phyloP scores from a whole-genome alignment of 306 rosid genomes.

The Luffa aegyptiaca region DNA sequence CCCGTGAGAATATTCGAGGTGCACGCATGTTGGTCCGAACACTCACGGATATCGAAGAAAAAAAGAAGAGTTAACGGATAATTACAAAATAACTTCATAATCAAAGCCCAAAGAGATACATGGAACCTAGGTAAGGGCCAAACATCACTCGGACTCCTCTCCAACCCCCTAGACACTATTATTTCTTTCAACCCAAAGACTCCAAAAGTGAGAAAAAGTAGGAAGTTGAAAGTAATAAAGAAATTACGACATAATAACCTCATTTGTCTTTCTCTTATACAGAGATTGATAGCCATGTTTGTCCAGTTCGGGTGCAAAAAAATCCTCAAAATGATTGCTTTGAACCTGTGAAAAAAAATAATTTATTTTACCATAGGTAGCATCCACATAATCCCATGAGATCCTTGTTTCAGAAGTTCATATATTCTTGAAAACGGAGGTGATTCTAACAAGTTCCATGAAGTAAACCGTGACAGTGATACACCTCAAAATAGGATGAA shows the following conservation, averaged over 20 bases:
- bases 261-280: slow-evolving; percentile 77
- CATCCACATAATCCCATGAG: neutral
- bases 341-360: slow-evolving; percentile 50
- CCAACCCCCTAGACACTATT: too few relatives aligned
- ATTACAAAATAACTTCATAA: too few relatives aligned
- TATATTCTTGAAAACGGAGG: neutral
- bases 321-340: slow-evolving; percentile 80
- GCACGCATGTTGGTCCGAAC: too few relatives aligned
- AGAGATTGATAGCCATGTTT: slow-evolving; percentile 86
- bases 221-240: neutral
- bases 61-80: too few relatives aligned
- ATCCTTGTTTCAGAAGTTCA: neutral
- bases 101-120: too few relatives aligned
- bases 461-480: neutral
- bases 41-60: too few relatives aligned
- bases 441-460: neutral
- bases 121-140: too few relatives aligned
- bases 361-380: neutral
- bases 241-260: slow-evolving; percentile 32
- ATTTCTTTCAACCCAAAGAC: too few relatives aligned
- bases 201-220: neutral
- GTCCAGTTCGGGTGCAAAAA: slow-evolving; percentile 81
- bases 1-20: too few relatives aligned
- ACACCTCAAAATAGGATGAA: neutral
- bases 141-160: too few relatives aligned